Evolutionary conservation across 495 filamentous ascomycete genomes (phyloP).

Genomic region (Neurospora africana): DNA sequence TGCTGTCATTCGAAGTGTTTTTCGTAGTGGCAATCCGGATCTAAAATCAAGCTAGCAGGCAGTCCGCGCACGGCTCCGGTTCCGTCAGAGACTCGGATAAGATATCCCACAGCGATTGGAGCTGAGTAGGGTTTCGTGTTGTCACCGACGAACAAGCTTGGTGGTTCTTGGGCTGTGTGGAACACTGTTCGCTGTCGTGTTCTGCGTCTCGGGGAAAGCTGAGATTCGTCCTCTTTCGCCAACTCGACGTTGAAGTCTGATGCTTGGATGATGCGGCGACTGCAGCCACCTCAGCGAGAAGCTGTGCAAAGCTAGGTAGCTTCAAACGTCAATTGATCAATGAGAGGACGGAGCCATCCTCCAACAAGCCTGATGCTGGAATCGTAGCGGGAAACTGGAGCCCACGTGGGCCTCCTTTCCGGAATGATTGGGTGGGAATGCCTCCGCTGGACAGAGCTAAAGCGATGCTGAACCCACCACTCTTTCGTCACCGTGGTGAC

Average conservation of each 20-base stretch:
- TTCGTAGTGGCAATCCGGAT: background rate
- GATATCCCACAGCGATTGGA: background rate
- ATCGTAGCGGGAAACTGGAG: background rate
- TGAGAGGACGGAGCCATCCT: slow-evolving; percentile 7
- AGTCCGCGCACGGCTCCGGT: background rate
- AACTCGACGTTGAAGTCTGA: background rate
- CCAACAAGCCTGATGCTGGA: background rate
- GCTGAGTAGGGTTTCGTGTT: background rate
- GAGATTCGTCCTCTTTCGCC: background rate
- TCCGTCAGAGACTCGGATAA: background rate
- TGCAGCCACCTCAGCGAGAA: slow-evolving; percentile 10
- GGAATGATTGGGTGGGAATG: background rate
- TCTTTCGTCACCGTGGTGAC: background rate
- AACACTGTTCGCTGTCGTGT: background rate
- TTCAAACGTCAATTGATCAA: slow-evolving; percentile 22
- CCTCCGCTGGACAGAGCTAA: background rate
- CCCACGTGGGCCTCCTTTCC: background rate
- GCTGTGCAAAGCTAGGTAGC: slow-evolving; percentile 4
- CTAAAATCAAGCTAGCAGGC: background rate
- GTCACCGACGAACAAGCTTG: background rate
- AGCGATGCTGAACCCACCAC: background rate
- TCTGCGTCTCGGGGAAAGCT: background rate
- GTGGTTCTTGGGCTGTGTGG: background rate
- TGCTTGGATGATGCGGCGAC: background rate
- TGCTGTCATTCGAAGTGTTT: background rate